Evolutionary conservation across 257 asterid species (phyloP).

Genomic region (Schizonepeta tenuifolia): DNA sequence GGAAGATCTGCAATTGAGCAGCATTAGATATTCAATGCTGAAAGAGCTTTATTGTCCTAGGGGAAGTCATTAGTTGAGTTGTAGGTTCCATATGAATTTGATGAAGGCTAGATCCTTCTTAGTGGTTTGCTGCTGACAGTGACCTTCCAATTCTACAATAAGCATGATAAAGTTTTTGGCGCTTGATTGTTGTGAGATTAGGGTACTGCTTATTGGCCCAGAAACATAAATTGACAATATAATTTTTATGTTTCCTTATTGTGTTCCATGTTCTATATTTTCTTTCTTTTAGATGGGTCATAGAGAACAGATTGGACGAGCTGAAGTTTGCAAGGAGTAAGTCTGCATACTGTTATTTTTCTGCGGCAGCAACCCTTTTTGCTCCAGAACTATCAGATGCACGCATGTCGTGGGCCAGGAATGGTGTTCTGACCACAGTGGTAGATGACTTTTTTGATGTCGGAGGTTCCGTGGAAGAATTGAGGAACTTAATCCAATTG

Average conservation of each 20-base stretch:
- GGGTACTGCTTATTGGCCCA: not conserved
- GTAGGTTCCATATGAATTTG: not conserved
- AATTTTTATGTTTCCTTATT: not conserved
- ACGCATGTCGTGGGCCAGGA: slow-evolving; percentile 94
- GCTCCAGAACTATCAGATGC: slow-evolving; percentile 80
- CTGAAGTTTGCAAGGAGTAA: slow-evolving; percentile 85
- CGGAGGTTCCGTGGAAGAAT: slow-evolving; percentile 84
- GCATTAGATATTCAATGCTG: not conserved
- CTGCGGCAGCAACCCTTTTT: slow-evolving; percentile 77
- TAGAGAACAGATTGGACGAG: slow-evolving; percentile 70
- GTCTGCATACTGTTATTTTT: slow-evolving; percentile 85
- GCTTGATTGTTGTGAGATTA: not conserved
- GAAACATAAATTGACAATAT: not conserved
- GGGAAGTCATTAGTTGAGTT: not conserved
- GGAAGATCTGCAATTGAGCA: slow-evolving; percentile 3
- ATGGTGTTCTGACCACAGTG: slow-evolving; percentile 79
- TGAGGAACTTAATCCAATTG: slow-evolving; percentile 64
- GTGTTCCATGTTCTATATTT: not conserved
- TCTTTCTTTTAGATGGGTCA: slow-evolving; percentile 66
- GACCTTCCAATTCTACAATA: not conserved
- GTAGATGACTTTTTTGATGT: slow-evolving; percentile 91
- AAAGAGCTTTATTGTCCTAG: not conserved
- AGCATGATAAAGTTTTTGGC: not conserved
- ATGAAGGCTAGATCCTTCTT: not conserved
- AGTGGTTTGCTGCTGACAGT: not conserved